These are phyloP conservation scores for Royoungia palumana DNA, from an alignment of 768 basidiomycete species.

Conservation along the genomic window DNA sequence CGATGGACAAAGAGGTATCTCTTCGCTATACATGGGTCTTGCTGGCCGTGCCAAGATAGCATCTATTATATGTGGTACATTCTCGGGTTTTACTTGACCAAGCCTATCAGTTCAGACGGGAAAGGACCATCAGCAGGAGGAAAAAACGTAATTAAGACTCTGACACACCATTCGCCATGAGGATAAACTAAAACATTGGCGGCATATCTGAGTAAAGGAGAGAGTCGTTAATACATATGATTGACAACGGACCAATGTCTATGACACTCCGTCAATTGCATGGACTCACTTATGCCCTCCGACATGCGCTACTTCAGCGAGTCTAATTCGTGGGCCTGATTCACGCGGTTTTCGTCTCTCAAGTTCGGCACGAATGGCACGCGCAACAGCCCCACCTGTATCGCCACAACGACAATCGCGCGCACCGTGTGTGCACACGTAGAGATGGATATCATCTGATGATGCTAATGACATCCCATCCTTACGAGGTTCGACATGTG, in stretches of 20 bases:
- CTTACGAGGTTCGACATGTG: constrained; percentile 32
- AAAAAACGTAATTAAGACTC: neutral
- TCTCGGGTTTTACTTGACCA: constrained; percentile 53
- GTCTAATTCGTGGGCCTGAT: constrained; percentile 35
- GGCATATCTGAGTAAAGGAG: constrained; percentile 46
- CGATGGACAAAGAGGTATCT: constrained; percentile 39
- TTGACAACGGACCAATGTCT: neutral
- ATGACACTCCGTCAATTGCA: neutral
- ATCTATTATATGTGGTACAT: constrained; percentile 55
- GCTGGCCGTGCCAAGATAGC: constrained; percentile 35
- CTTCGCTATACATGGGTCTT: constrained; percentile 25
- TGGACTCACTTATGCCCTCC: constrained; percentile 75
- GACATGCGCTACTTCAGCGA: constrained; percentile 74
- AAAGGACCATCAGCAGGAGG: neutral
- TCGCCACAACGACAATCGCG: constrained; percentile 81
- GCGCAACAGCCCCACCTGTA: constrained; percentile 54
- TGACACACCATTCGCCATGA: constrained; percentile 65
- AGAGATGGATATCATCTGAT: constrained; percentile 42
- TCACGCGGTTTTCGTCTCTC: constrained; percentile 32
- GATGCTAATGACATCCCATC: neutral
- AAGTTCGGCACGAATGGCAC: constrained; percentile 53
- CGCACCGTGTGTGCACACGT: constrained; percentile 76
- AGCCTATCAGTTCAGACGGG: constrained; percentile 43
- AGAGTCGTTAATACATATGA: neutral
- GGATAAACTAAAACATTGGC: constrained; percentile 69